Evolutionary conservation across 768 basidiomycete genomes (phyloP), one percentile per base, ranked within the genome.

Genomic region (Termitomyces sp.): DNA sequence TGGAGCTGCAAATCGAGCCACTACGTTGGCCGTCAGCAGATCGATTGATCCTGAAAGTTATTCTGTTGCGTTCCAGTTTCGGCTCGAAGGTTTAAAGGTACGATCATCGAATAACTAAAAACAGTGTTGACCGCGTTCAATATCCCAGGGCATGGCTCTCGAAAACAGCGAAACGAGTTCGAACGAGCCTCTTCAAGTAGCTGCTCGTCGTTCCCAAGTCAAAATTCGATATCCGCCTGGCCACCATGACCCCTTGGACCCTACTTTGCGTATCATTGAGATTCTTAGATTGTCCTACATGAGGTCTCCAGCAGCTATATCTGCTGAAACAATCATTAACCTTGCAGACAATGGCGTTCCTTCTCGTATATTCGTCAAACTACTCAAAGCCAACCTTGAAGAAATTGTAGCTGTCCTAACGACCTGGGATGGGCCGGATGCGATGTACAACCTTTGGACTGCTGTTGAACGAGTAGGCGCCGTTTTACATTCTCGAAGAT

Each of bases 271-370:
- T 9, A 79, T 77, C 4, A 72, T 87, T 43, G 85, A 87, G 56
- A 66, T 86, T n/a, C 72, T 87, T 7, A 71, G 78, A 38, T 70
- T 76, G 0, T 79, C 84, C 0, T 78, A 80, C 14, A 68, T 85
- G 61, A 71, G 72, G 18, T 73, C 75, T 2, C 77, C 81, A 1
- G 72, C 77, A 5, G 72, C 75, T 7, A 71, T 88, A 5, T 81
- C 84, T 1, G 70, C 75, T 1, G 86, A 89, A 63, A 81, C 78
- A 0, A 82, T 88, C 40, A 79, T 86, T 51, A 88, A 87, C 66
- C 72, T 88, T 6, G 75, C 81, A 0, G 86, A 88, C 57, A 88
- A 88, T 63, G 82, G 83, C 0, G 86, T 89, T 3, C 76, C 78
- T 6, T 59, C 69, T 30, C 4, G 47, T 0, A 67, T 76, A 5